Evolutionary conservation across 192 early-diverging fungal genomes (phyloP), one percentile per base, ranked within the genome.

Genomic region (Gamsiella multidivaricata): DNA sequence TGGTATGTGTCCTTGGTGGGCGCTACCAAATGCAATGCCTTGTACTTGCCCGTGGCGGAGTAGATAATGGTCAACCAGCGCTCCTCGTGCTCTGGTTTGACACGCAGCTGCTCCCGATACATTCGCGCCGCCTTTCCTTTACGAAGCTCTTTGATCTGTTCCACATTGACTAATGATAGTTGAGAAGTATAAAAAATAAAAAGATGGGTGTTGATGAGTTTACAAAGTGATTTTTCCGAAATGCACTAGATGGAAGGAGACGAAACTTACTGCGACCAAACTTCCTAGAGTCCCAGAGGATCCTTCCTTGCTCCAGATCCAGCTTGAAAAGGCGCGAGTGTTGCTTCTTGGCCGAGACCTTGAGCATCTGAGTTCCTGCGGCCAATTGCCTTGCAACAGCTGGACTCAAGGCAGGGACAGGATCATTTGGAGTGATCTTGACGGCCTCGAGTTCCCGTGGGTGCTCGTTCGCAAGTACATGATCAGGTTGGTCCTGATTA

Each of bases 241-340:
- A 22, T 26, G 22, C 28, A 28, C 29, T 37, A 47, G 17, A 10
- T 43, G 22, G 5, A 57, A 62, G 5, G 43, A 36, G 46, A 8
- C 53, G 50, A 23, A 60, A 36, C 66, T 46, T 65, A 81, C 82
- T 75, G 50, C 72, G 62, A 53, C 82, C 82, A 43, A 80, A 70
- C 50, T 83, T 83, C 47, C 66, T 75, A 6, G 82, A 83, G 62
- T 83, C 82, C 82, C 82, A 83, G 32, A 83, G 49, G 25, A 83
- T 83, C 33, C 72, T 47, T 18, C 82, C 78, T 39, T 78, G 78
- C 28, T 76, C 82, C 43, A 80, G 59, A 39, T 83, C 82, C 46
- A 83, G 69, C 65, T 64, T 83, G 67, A 83, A 83, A 10, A 50
- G 54, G 36, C 72, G 66, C 11, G 59, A 60, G 32, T 72, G 70